Evolutionary conservation across 345 rosid genomes (phyloP).

Genomic region (Camelina sativa): DNA sequence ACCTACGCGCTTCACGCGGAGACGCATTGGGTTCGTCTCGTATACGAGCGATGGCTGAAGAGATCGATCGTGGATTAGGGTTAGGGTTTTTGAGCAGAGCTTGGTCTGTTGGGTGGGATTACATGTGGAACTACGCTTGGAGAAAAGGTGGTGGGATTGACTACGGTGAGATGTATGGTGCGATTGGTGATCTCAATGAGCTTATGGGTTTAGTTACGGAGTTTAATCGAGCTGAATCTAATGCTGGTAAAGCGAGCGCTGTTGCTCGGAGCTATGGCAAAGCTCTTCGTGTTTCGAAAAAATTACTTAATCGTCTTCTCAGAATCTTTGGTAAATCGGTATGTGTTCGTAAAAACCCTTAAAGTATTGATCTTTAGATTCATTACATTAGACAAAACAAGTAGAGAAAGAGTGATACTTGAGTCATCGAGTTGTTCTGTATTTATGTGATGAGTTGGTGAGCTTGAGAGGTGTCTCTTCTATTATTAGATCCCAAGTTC

Average conservation of each 20-base stretch:
- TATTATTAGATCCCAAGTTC: neutral
- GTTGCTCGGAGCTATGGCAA: constrained; percentile 56
- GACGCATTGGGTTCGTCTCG: constrained; percentile 64
- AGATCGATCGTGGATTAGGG: constrained; percentile 57
- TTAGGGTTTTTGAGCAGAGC: constrained; percentile 53
- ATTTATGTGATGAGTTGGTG: neutral
- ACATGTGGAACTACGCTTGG: constrained; percentile 74
- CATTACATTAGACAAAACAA: neutral
- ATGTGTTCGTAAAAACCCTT: constrained; percentile 2
- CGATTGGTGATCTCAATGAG: constrained; percentile 67
- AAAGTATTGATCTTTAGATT: neutral
- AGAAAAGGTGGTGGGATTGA: constrained; percentile 57
- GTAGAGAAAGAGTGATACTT: neutral
- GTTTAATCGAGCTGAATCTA: constrained; percentile 54
- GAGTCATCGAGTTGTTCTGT: neutral
- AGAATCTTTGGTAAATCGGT: constrained; percentile 63
- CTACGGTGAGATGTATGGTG: constrained; percentile 55
- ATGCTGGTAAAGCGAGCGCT: constrained; percentile 56
- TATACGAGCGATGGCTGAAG: constrained; percentile 55
- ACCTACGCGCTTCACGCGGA: constrained; percentile 73
- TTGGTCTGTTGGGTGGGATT: constrained; percentile 83
- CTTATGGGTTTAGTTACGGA: constrained; percentile 53
- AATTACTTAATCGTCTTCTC: constrained; percentile 55
- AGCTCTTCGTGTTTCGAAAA: constrained; percentile 55
- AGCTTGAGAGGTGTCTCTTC: neutral